Percentiles rank a stretch among this genome's conserved stretches.
Evolutionary conservation across 2,329 filamentous ascomycete species (phyloP).

Genomic region (Grosmannia huntii): DNA sequence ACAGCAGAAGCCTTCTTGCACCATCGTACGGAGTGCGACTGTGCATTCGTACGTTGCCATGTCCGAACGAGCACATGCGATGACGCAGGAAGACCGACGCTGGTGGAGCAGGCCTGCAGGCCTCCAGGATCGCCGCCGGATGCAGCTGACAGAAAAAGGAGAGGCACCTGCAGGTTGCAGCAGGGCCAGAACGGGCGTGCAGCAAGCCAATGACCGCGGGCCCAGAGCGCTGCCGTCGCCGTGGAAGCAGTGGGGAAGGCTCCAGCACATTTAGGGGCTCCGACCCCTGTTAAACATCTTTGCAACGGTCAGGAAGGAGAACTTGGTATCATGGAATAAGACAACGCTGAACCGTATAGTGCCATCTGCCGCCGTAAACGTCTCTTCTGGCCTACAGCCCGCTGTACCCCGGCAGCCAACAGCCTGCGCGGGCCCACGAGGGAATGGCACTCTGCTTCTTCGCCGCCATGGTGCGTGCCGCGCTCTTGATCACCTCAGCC

Average conservation of each 20-base stretch:
- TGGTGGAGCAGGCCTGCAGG: neutral
- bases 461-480: neutral
- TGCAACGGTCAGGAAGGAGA: too few relatives aligned
- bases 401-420: neutral
- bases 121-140: neutral
- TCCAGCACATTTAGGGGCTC: neutral
- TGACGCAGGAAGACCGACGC: neutral
- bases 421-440: slow-evolving; percentile 7
- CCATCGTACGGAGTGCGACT: too few relatives aligned
- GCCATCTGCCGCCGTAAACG: too few relatives aligned
- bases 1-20: too few relatives aligned
- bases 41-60: too few relatives aligned
- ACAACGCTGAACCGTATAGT: neutral
- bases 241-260: neutral
- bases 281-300: neutral
- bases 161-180: neutral
- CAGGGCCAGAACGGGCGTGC: neutral
- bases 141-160: neutral
- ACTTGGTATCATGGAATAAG: neutral
- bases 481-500: slow-evolving; percentile 9
- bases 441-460: slow-evolving; percentile 1
- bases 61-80: neutral
- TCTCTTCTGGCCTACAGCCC: neutral
- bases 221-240: too few relatives aligned
- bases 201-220: too few relatives aligned